Evolutionary conservation across 768 basidiomycete genomes (phyloP).

Genomic region (Leccinum aurantiacum): DNA sequence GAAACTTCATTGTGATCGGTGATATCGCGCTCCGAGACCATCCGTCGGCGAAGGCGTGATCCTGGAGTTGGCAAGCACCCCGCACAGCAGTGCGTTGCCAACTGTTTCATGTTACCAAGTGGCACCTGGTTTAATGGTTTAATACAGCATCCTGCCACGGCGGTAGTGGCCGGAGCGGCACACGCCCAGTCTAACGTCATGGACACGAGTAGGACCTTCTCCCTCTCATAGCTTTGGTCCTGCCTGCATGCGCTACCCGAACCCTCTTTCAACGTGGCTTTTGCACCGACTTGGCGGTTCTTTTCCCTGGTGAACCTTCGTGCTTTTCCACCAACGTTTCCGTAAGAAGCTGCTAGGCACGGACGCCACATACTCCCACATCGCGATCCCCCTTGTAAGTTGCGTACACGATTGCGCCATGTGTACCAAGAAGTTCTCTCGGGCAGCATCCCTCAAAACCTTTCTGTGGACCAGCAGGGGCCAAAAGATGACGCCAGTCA

Average conservation of each 20-base stretch:
- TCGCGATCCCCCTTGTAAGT: neutral
- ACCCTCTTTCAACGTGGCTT: neutral
- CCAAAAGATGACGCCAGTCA: constrained; percentile 6
- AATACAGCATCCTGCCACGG: neutral
- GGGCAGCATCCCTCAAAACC: too few species aligned
- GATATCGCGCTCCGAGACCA: neutral
- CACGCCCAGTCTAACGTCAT: neutral
- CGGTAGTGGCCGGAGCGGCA: neutral
- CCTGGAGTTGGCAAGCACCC: neutral
- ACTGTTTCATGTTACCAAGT: neutral
- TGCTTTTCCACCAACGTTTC: neutral
- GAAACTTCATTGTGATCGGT: neutral
- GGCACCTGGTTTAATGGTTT: neutral
- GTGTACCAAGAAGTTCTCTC: neutral
- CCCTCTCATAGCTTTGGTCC: neutral
- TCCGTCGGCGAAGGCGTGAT: neutral
- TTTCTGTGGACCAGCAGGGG: neutral
- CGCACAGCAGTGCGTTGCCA: neutral
- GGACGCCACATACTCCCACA: neutral
- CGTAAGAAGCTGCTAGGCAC: neutral
- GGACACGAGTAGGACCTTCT: neutral
- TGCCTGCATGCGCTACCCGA: neutral
- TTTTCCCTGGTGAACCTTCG: neutral
- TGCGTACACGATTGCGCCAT: neutral
- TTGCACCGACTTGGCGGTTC: neutral